Evolutionary conservation across 2,329 filamentous ascomycete genomes (phyloP), one percentile per base, ranked within the genome.

Genomic region (Sporothrix brunneoviolacea): DNA sequence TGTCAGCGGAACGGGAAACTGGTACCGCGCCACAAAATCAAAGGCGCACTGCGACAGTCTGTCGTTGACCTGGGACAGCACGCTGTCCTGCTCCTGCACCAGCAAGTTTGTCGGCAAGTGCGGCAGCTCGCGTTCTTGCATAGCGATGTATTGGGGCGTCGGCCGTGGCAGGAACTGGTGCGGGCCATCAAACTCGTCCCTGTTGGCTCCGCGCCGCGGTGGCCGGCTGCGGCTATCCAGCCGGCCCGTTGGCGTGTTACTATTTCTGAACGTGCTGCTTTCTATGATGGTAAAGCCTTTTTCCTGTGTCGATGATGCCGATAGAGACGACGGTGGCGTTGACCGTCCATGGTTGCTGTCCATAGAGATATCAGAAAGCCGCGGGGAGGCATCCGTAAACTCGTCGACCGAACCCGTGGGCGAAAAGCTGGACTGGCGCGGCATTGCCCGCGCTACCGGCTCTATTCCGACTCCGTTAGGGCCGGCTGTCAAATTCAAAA

Each of bases 11-110:
- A 94, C 90, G 12, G 88, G 88, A 64, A 94, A 94, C 68, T 91
- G 88, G 65, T 93, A 93, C 68, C 89, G 90, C 60, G 88, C 88
- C 61, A 94, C 84, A 68, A 94, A 94, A 69, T 94, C 87, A 74
- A 86, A 94, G 28, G 88, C 88, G 65, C 88, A 93, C 66, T 86
- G 85, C 21, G 88, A 90, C 40, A 94, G 74, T 55, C 88, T 80
- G 68, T 91, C 87, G 70, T 93, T 93, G 67, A 93, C 87, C 66
- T 84, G 80, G 51, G 79, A 80, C 51, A 93, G 73, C 59, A 94
- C 86, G 62, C 78, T 80, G 69, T 93, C 88, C 72, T 94, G 88
- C 68, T 94, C 88, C 68, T 89, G 83, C 48, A 88, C 83, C 61
- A 87, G 79, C 44, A 94, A 77, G 65, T 90, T 88, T 61, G 87